Percentiles rank a stretch among this genome's conserved stretches.
phyloP scores from a whole-genome alignment of 2,329 filamentous ascomycete genomes.

The Colletotrichum theobromicola region DNA sequence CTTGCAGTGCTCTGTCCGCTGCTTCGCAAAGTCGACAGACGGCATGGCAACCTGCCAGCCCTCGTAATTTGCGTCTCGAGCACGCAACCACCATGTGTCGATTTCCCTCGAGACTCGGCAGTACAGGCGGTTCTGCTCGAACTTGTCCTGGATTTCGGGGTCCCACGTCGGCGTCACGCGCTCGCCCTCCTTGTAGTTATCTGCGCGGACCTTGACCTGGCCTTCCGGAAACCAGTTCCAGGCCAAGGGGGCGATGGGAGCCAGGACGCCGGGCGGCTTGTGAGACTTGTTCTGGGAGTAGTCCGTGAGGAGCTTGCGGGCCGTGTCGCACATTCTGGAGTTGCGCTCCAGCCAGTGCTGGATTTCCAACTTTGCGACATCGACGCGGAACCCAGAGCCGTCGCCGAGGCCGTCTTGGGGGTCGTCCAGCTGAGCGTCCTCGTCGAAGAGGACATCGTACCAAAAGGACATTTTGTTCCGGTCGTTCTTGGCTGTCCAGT shows the following conservation, averaged over 20 bases:
- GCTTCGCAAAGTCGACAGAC: slow-evolving; percentile 63
- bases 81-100: slow-evolving; percentile 68
- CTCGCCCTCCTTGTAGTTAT: slow-evolving; percentile 38
- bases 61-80: slow-evolving; percentile 64
- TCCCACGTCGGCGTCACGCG: slow-evolving; percentile 56
- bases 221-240: slow-evolving; percentile 60
- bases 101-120: slow-evolving; percentile 68
- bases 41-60: slow-evolving; percentile 65
- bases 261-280: slow-evolving; percentile 54
- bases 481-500: slow-evolving; percentile 73
- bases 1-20: slow-evolving; percentile 62
- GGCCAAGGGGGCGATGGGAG: slow-evolving; percentile 55
- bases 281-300: slow-evolving; percentile 57
- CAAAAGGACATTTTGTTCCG: slow-evolving; percentile 74
- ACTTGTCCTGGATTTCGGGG: slow-evolving; percentile 59
- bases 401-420: slow-evolving; percentile 59
- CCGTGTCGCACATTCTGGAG: slow-evolving; percentile 62
- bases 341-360: slow-evolving; percentile 68
- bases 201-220: slow-evolving; percentile 36
- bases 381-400: slow-evolving; percentile 57
- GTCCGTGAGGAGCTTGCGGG: slow-evolving; percentile 57
- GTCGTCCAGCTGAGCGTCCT: slow-evolving; percentile 50
- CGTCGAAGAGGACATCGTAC: slow-evolving; percentile 70
- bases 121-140: slow-evolving; percentile 63
- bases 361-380: slow-evolving; percentile 64